phyloP scores from a whole-genome alignment of 2,329 filamentous ascomycete species.

The Neospermospora avenae region DNA sequence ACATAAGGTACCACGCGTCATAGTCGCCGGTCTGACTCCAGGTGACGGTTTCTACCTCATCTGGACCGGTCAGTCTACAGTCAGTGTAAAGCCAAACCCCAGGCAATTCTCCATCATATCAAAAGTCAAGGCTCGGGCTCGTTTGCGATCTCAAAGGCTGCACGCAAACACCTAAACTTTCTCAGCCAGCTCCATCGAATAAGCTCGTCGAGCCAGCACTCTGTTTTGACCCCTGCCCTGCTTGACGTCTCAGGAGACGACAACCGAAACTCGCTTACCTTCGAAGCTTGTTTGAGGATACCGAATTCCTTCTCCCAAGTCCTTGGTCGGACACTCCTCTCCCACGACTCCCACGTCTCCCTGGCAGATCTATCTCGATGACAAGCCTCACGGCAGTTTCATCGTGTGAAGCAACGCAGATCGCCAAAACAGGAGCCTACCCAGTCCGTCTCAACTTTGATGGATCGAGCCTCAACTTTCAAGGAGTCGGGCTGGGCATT shows the following conservation, averaged over 20 bases:
- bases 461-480: background rate
- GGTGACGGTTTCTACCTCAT: background rate
- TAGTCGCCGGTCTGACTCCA: background rate
- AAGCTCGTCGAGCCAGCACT: conserved; percentile 2
- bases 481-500: conserved; percentile 4
- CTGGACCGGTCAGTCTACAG: background rate
- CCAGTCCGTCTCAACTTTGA: conserved; percentile 29
- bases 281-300: conserved; percentile 37
- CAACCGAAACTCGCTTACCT: conserved; percentile 41
- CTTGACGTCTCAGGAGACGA: conserved; percentile 20
- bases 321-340: conserved; percentile 5
- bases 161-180: background rate
- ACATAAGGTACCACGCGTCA: background rate
- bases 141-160: background rate
- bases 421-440: conserved; percentile 22
- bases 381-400: conserved; percentile 19
- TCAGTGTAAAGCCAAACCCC: background rate
- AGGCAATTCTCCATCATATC: background rate
- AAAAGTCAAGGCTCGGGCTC: background rate
- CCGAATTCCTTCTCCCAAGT: background rate
- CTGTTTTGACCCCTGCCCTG: conserved; percentile 13
- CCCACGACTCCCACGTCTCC: too few species aligned
- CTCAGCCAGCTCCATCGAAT: background rate
- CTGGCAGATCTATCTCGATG: conserved; percentile 12
- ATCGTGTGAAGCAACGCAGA: conserved; percentile 21